Conservation (phyloP, 2,329 filamentous ascomycete genomes). For the Stagonosporopsis tanaceti region DNA sequence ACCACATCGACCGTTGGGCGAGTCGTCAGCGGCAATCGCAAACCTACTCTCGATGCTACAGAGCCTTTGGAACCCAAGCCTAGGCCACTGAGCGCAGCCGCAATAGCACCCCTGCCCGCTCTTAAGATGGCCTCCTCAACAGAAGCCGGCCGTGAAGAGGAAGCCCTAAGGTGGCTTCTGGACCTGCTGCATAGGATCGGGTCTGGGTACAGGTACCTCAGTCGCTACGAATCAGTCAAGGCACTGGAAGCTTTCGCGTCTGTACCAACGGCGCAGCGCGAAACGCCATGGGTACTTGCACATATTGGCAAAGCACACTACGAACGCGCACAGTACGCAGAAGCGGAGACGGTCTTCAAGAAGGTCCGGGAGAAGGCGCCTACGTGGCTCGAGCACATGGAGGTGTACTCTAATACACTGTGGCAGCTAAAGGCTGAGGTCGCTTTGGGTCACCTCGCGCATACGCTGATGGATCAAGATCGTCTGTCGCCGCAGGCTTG, state of each 20-base stretch:
- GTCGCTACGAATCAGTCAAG: conserved; percentile 79
- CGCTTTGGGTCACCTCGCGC: conserved; percentile 88
- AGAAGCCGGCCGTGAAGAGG: conserved; percentile 73
- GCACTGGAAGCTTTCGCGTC: conserved; percentile 77
- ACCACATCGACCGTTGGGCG: conserved; percentile 78
- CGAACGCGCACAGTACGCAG: conserved; percentile 84
- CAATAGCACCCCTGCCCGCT: conserved; percentile 32
- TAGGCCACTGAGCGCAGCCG: conserved; percentile 48
- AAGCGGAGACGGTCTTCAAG: conserved; percentile 87
- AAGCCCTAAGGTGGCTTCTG: conserved; percentile 78
- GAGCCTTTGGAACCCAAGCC: conserved; percentile 73
- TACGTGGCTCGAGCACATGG: conserved; percentile 90
- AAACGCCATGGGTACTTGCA: conserved; percentile 91
- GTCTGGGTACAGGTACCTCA: conserved; percentile 78
- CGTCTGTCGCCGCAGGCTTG: conserved; percentile 93
- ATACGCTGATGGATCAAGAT: conserved; percentile 85
- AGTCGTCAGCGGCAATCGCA: conserved; percentile 90
- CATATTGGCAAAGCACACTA: conserved; percentile 92
- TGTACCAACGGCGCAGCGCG: conserved; percentile 77
- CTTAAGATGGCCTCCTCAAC: conserved; percentile 53
- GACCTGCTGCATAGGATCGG: conserved; percentile 85
- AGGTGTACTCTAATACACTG: conserved; percentile 97
- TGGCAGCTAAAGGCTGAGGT: conserved; percentile 96
- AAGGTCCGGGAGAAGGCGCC: conserved; percentile 81
- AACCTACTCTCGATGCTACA: conserved; percentile 70